phyloP scores from a whole-genome alignment of 768 basidiomycete genomes.

The Botryobasidium botryosum region DNA sequence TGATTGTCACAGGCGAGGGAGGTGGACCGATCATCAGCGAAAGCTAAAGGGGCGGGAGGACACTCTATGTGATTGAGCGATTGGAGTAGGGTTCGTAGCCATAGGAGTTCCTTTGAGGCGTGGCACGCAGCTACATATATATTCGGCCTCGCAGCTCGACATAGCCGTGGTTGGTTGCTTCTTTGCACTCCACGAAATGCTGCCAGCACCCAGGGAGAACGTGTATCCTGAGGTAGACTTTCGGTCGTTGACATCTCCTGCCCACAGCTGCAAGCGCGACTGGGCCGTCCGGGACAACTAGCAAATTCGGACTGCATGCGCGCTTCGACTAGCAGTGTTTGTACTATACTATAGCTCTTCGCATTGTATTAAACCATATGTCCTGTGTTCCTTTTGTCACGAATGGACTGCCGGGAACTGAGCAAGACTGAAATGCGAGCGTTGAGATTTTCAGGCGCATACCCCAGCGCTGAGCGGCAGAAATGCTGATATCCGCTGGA shows the following conservation, averaged over 20 bases:
- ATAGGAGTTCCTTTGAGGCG: slow-evolving; percentile 22
- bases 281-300: too few relatives aligned
- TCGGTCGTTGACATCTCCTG: slow-evolving; percentile 12
- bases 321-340: too few relatives aligned
- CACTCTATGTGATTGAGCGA: not conserved
- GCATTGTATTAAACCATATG: too few relatives aligned
- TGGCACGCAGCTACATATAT: slow-evolving; percentile 23
- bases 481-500: too few relatives aligned
- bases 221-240: slow-evolving; percentile 19
- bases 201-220: slow-evolving; percentile 21
- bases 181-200: slow-evolving; percentile 26
- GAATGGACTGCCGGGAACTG: too few relatives aligned
- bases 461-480: too few relatives aligned
- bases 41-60: not conserved
- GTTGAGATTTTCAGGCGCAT: too few relatives aligned
- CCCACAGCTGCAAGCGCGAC: too few relatives aligned
- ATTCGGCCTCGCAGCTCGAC: slow-evolving; percentile 30
- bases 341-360: too few relatives aligned
- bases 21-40: not conserved
- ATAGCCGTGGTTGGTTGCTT: slow-evolving; percentile 25
- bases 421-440: too few relatives aligned
- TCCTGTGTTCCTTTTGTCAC: too few relatives aligned
- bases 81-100: slow-evolving; percentile 16
- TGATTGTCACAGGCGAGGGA: slow-evolving; percentile 20
- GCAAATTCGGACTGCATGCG: too few relatives aligned